phyloP scores from a whole-genome alignment of 805 yeast species.

The Nakazawaea ambrosiae region DNA sequence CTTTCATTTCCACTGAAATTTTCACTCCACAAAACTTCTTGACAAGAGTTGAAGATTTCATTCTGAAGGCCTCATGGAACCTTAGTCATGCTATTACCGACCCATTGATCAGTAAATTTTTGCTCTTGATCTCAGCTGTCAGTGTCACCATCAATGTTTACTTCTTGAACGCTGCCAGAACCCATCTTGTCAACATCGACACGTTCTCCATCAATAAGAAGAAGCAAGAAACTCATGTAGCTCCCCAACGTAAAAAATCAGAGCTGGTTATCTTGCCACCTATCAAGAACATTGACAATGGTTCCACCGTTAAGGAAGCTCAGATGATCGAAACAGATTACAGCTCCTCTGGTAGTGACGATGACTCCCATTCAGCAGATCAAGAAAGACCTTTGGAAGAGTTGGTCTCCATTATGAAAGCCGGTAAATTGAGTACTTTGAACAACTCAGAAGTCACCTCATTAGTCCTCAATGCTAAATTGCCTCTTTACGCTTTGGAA shows the following conservation, averaged over 20 bases:
- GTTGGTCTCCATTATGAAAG: conserved; percentile 52
- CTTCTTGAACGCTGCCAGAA: conserved; percentile 78
- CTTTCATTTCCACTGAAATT: conserved; percentile 48
- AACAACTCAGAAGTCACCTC: conserved; percentile 66
- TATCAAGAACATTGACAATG: background rate
- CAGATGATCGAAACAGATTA: conserved; percentile 22
- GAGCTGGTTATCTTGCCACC: conserved; percentile 8
- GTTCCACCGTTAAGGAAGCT: conserved; percentile 22
- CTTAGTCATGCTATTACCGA: conserved; percentile 71
- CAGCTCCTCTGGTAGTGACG: conserved; percentile 25
- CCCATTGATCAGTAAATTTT: conserved; percentile 68
- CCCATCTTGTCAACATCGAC: conserved; percentile 33
- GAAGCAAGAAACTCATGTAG: background rate
- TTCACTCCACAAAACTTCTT: conserved; percentile 52
- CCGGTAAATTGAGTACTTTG: conserved; percentile 63
- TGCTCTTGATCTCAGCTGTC: conserved; percentile 64
- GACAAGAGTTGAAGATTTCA: conserved; percentile 55
- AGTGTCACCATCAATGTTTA: conserved; percentile 80
- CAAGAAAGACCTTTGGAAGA: conserved; percentile 55
- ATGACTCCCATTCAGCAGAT: conserved; percentile 16
- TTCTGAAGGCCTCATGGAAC: conserved; percentile 42
- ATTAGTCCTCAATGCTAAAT: conserved; percentile 65
- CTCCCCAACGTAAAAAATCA: background rate
- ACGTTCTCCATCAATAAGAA: conserved; percentile 1
- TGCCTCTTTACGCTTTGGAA: conserved; percentile 92